Evolutionary conservation across 2,329 filamentous ascomycete genomes (phyloP), one percentile per base, ranked within the genome.

Genomic region (Trichoderma hamatum): DNA sequence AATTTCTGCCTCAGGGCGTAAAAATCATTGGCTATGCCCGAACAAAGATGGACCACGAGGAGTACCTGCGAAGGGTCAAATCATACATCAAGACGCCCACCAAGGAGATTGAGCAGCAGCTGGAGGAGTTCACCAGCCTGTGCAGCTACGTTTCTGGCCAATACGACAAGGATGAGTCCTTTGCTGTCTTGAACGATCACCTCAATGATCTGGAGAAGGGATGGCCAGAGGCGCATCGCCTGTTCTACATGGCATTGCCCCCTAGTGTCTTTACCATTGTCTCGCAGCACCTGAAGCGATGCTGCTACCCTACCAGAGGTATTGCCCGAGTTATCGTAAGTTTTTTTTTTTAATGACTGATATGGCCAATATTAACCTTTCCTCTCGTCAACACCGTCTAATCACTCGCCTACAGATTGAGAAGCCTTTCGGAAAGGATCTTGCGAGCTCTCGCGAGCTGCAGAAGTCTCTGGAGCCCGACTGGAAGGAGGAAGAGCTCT

Each of bases 161-260:
- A 81, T 99, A 99, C 79, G 96, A 99, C 83, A 89, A 96, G 82
- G 96, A 98, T 77, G 96, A 97, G 73, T 95, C 94, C 52, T 99
- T 99, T 84, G 83, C 92, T 75, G 86, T 89, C 75, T 89, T 99
- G 72, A 91, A 93, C 82, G 90, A 92, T 80, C 94, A 97, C 80
- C 86, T 99, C 68, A 88, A 93, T 78, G 89, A 93, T 75, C 84
- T 98, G 36, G 96, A 99, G 86, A 85, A 91, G 78, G 92, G 89
- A 72, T 90, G 90, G 74, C 87, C 90, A 74, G 92, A 97, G 84
- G 92, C 90, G 75, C 91, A 99, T 84, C 89, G 96, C 76, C 88
- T 99, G 76, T 99, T 99, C 85, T 99, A 99, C 88, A 99, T 99
- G 96, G 96, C 96, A 9, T 88, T 99, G 36, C 96, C 96, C 6